Percentiles rank a stretch among this genome's conserved stretches.
Evolutionary conservation across 2,329 filamentous ascomycete genomes (phyloP).

Genomic region (Penicillium sp.): DNA sequence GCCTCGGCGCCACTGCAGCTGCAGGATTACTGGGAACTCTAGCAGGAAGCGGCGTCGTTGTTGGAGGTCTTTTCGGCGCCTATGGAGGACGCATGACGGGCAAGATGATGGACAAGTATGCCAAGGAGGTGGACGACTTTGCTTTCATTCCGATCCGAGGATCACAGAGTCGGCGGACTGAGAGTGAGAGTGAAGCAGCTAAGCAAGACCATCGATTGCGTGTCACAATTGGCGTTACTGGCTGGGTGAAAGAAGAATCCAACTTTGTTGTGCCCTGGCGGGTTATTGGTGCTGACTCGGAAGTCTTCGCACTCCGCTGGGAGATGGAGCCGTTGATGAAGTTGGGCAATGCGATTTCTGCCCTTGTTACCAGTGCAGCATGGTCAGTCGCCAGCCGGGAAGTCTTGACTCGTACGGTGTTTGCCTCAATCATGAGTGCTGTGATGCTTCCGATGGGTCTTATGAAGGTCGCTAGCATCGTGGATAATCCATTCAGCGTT

Average conservation of each 20-base stretch:
- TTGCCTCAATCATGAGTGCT: slow-evolving; percentile 59
- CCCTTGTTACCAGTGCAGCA: slow-evolving; percentile 71
- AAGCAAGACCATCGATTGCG: slow-evolving; percentile 62
- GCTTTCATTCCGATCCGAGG: slow-evolving; percentile 71
- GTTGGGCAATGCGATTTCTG: slow-evolving; percentile 70
- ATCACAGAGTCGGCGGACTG: slow-evolving; percentile 41
- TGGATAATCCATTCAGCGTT: slow-evolving; percentile 79
- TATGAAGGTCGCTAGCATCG: slow-evolving; percentile 59
- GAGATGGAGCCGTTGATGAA: slow-evolving; percentile 72
- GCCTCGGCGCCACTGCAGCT: slow-evolving; percentile 66
- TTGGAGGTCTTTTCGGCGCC: slow-evolving; percentile 86
- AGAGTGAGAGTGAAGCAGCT: slow-evolving; percentile 38
- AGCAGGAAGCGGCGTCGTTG: slow-evolving; percentile 70
- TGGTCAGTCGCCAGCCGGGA: slow-evolving; percentile 69
- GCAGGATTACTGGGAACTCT: slow-evolving; percentile 74
- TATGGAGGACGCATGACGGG: slow-evolving; percentile 78
- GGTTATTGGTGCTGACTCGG: slow-evolving; percentile 64
- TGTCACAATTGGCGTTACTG: slow-evolving; percentile 75
- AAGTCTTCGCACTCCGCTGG: slow-evolving; percentile 79
- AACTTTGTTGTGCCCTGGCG: slow-evolving; percentile 75
- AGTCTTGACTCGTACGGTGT: slow-evolving; percentile 66
- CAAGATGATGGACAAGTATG: slow-evolving; percentile 83
- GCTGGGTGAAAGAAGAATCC: slow-evolving; percentile 69
- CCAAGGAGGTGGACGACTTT: slow-evolving; percentile 82
- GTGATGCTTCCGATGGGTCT: slow-evolving; percentile 67